phyloP scores from a whole-genome alignment of 441 rosid species.

The Omphalea diandra region DNA sequence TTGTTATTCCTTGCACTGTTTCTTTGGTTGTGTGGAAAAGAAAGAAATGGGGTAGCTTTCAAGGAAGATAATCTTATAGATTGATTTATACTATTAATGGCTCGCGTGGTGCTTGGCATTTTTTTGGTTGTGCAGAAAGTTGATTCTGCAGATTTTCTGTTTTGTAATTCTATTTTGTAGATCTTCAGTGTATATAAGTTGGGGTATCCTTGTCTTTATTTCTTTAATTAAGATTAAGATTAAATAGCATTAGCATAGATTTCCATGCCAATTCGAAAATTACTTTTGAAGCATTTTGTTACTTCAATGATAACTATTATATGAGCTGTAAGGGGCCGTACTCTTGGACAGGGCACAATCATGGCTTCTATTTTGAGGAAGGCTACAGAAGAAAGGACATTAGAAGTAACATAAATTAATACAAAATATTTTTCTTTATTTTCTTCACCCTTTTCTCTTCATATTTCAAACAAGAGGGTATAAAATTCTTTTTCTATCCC shows the following conservation, averaged over 20 bases:
- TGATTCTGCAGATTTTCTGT: background rate
- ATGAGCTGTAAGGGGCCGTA: background rate
- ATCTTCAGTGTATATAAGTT: too few species aligned
- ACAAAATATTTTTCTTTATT: too few species aligned
- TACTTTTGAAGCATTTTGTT: background rate
- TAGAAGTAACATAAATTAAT: too few species aligned
- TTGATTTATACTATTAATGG: background rate
- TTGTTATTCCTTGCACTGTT: background rate
- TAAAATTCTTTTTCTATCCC: background rate
- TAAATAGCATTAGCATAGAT: background rate
- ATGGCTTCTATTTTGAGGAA: background rate
- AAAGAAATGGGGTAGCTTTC: background rate
- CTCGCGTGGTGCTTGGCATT: background rate
- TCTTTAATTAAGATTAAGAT: too few species aligned
- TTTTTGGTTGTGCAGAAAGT: background rate
- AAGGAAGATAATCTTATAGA: background rate
- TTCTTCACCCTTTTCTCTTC: too few species aligned
- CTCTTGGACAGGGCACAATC: background rate
- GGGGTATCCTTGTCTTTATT: too few species aligned
- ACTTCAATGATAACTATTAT: background rate
- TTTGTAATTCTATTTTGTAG: too few species aligned
- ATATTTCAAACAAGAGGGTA: too few species aligned
- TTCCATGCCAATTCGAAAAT: background rate
- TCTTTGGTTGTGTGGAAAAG: background rate
- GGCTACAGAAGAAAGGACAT: background rate